Evolutionary conservation across 2,329 filamentous ascomycete genomes (phyloP).

Genomic region (Apiospora pterosperma): DNA sequence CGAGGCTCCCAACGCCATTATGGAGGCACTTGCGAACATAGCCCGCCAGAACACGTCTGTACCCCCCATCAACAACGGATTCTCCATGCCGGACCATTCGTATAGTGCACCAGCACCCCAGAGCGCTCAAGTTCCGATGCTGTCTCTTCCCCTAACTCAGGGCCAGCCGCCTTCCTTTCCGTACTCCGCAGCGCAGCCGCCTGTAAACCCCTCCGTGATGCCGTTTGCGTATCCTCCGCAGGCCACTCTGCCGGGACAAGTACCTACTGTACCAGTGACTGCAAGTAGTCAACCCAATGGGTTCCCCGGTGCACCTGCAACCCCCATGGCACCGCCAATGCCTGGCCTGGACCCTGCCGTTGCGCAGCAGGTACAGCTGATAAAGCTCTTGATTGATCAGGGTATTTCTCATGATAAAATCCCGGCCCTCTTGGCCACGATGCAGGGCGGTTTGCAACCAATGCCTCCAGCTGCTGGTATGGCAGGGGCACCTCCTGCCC

Average conservation of each 20-base stretch:
- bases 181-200: constrained; percentile 45
- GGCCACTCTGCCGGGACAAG: constrained; percentile 30
- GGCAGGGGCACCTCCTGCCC: constrained; percentile 37
- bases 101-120: constrained; percentile 25
- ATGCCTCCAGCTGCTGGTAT: constrained; percentile 27
- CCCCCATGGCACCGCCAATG: constrained; percentile 31
- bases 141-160: constrained; percentile 20
- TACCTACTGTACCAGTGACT: constrained; percentile 26
- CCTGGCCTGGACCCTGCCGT: constrained; percentile 50
- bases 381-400: constrained; percentile 72
- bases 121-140: constrained; percentile 17
- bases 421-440: constrained; percentile 52
- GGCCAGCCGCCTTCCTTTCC: constrained; percentile 28
- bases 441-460: constrained; percentile 36
- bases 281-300: constrained; percentile 35
- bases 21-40: constrained; percentile 78
- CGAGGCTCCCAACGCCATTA: constrained; percentile 58
- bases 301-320: constrained; percentile 31
- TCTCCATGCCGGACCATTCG: constrained; percentile 41
- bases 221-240: constrained; percentile 45
- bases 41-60: constrained; percentile 66
- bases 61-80: constrained; percentile 36
- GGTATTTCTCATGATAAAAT: constrained; percentile 78
- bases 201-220: constrained; percentile 54
- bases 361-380: constrained; percentile 69